These are phyloP conservation scores for Psilocybe azurescens DNA, from an alignment of 768 basidiomycete genomes.

Conservation along the genomic window DNA sequence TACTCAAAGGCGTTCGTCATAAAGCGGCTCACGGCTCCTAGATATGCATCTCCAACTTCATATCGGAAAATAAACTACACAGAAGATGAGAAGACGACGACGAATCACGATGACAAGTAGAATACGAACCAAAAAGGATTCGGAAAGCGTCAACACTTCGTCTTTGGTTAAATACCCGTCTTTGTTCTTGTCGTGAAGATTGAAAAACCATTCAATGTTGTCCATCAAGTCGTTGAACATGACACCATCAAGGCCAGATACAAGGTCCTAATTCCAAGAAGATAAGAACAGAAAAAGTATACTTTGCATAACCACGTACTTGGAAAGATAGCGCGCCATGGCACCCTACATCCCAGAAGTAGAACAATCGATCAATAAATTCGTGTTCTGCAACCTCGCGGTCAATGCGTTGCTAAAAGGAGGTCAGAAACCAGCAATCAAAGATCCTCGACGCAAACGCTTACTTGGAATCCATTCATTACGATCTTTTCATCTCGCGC, in stretches of 20 bases:
- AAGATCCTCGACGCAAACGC: conserved; percentile 3
- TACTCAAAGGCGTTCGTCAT: conserved; percentile 99
- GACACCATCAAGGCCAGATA: conserved; percentile 86
- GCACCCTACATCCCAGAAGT: conserved; percentile 88
- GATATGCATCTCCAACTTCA: conserved; percentile 94
- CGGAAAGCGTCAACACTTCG: conserved; percentile 93
- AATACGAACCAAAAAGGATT: conserved; percentile 81
- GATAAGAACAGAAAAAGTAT: conserved; percentile 3
- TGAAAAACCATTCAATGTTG: conserved; percentile 99
- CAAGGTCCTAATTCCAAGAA: conserved; percentile 70
- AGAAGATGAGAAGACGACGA: conserved; percentile 7
- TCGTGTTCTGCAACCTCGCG: conserved; percentile 95
- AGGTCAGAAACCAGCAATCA: neutral
- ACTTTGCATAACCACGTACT: conserved; percentile 42
- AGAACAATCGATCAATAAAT: conserved; percentile 92
- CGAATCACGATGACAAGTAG: neutral
- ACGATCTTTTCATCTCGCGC: conserved; percentile 93
- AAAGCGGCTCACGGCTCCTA: conserved; percentile 95
- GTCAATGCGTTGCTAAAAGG: conserved; percentile 78
- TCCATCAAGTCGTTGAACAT: conserved; percentile 99
- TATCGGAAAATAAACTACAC: conserved; percentile 95
- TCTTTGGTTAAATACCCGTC: conserved; percentile 96
- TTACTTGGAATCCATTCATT: conserved; percentile 88
- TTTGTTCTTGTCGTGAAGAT: conserved; percentile 93
- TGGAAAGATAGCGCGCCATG: conserved; percentile 90